Conservation (phyloP, 73 alveolate genomes). For the Paramecium bursaria region DNA sequence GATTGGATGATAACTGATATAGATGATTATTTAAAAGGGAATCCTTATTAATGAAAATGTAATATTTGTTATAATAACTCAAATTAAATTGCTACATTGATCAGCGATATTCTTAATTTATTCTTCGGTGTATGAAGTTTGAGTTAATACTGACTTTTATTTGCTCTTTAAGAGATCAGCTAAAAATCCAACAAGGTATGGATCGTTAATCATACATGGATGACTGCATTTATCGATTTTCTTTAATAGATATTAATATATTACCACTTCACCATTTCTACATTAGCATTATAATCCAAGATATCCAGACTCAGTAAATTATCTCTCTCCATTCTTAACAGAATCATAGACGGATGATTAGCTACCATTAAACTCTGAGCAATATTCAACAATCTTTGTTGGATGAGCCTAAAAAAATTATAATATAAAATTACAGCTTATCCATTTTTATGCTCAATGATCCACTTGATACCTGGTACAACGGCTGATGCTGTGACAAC, state of each 20-base stretch:
- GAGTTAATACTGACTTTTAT: neutral
- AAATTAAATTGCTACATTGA: constrained; percentile 34
- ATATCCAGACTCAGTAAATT: constrained; percentile 47
- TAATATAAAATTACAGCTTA: neutral
- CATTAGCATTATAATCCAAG: constrained; percentile 62
- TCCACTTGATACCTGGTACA: constrained; percentile 68
- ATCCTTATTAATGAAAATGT: constrained; percentile 47
- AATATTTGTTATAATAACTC: constrained; percentile 9
- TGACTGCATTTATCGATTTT: constrained; percentile 61
- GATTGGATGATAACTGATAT: constrained; percentile 57
- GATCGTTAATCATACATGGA: constrained; percentile 65
- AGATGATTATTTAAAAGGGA: constrained; percentile 43
- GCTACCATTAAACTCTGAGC: constrained; percentile 49
- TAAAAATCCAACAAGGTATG: constrained; percentile 8
- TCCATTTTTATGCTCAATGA: constrained; percentile 51
- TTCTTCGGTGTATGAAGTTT: neutral
- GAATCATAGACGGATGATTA: constrained; percentile 58
- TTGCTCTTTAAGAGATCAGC: neutral
- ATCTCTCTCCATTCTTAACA: constrained; percentile 4
- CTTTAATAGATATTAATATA: neutral
- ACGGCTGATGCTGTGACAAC: constrained; percentile 64
- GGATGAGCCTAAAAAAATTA: too few relatives aligned
- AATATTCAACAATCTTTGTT: constrained; percentile 63
- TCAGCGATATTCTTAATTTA: constrained; percentile 15
- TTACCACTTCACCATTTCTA: constrained; percentile 31